Evolutionary conservation across 495 filamentous ascomycete species (phyloP).

Genomic region (Lophiostoma macrostomum): DNA sequence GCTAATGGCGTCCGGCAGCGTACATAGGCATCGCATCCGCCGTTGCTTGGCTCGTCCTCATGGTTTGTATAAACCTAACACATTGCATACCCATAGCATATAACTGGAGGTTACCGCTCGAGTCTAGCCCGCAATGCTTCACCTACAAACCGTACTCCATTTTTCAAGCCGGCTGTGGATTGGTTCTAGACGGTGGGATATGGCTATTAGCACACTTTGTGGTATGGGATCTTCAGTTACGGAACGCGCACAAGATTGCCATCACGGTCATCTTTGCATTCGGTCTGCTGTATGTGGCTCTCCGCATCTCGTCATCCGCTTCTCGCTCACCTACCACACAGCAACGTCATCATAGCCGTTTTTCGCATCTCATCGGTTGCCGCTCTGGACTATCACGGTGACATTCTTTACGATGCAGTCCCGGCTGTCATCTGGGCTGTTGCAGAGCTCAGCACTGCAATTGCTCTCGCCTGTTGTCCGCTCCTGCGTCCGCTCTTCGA

Average conservation of each 20-base stretch:
- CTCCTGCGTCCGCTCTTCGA: slow-evolving; percentile 26
- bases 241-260: slow-evolving; percentile 20
- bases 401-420: slow-evolving; percentile 12
- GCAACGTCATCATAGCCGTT: slow-evolving; percentile 10
- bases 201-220: slow-evolving; percentile 26
- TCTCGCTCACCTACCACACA: neutral
- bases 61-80: neutral
- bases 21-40: slow-evolving; percentile 1
- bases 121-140: slow-evolving; percentile 10
- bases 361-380: slow-evolving; percentile 6
- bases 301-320: neutral
- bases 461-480: slow-evolving; percentile 23
- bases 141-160: slow-evolving; percentile 3
- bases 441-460: slow-evolving; percentile 15
- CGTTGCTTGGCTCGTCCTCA: slow-evolving; percentile 5
- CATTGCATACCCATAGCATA: slow-evolving; percentile 11
- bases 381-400: neutral
- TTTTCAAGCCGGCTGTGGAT: neutral
- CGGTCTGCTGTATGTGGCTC: slow-evolving; percentile 17
- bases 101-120: slow-evolving; percentile 16
- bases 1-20: slow-evolving; percentile 9
- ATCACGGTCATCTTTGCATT: slow-evolving; percentile 20
- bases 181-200: slow-evolving; percentile 13
- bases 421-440: slow-evolving; percentile 15
- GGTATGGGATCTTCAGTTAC: slow-evolving; percentile 18